A percentile compares a stretch with the other conserved stretches of the same genome.
Evolutionary conservation across 345 rosid genomes (phyloP).

Genomic region (Acer yangbiense): DNA sequence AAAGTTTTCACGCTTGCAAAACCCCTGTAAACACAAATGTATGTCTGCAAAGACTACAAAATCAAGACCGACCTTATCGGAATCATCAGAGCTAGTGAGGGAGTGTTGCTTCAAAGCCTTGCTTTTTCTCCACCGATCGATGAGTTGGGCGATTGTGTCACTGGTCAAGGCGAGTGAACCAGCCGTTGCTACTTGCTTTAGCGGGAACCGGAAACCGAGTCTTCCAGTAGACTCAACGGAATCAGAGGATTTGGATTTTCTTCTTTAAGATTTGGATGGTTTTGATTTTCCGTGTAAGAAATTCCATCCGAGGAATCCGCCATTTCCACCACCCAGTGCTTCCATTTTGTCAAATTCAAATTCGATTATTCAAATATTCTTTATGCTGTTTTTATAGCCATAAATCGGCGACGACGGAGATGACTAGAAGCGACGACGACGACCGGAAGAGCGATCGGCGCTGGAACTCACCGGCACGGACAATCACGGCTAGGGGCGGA

Average conservation of each 20-base stretch:
- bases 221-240: conserved; percentile 39
- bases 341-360: conserved; percentile 35
- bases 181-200: conserved; percentile 83
- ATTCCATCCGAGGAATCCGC: conserved; percentile 66
- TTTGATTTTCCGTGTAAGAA: conserved; percentile 28
- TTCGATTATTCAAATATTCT: not conserved
- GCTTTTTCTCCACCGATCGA: conserved; percentile 46
- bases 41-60: not conserved
- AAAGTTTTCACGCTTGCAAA: not conserved
- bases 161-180: conserved; percentile 78
- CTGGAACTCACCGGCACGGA: too few relatives aligned
- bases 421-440: too few relatives aligned
- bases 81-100: conserved; percentile 24
- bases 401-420: too few relatives aligned
- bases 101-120: conserved; percentile 25
- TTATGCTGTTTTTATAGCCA: not conserved
- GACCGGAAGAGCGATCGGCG: too few relatives aligned
- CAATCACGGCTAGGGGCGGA: too few relatives aligned
- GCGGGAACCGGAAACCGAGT: conserved; percentile 61
- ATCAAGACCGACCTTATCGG: conserved; percentile 30
- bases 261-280: conserved; percentile 31
- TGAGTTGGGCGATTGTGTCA: conserved; percentile 77
- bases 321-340: conserved; percentile 53
- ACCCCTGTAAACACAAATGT: not conserved
- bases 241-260: conserved; percentile 51